Evolutionary conservation across 306 rosid species (phyloP), one percentile per base, ranked within the genome.

Genomic region (Medicago arabica): DNA sequence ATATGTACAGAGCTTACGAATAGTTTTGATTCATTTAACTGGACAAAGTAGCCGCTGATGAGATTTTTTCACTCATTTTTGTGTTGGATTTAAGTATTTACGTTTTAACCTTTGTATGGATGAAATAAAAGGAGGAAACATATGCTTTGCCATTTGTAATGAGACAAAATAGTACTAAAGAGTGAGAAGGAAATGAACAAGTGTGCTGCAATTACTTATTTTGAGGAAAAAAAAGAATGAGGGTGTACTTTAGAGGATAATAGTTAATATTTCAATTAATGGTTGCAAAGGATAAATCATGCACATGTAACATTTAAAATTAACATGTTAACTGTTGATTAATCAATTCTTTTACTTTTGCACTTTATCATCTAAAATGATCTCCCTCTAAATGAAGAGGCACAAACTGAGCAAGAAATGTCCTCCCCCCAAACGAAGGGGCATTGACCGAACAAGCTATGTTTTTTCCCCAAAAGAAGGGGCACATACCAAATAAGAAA

Each of bases 11-110:
- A 31, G 16, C 57, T 14, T 53, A n/a, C 14, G 19, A 23, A 8
- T 75, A 11, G 34, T 36, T 70, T 81, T 60, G 21, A 66, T 80
- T 71, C 68, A 2, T 75, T 51, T 66, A 46, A 49, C 19, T n/a
- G 75, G 18, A 50, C 23, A 4, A 10, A 10, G 31, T 31, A 40
- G 55, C 6, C 7, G 9, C 11, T 40, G 39, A 67, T 19, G 36
- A 11, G 54, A 36, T 61, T 28, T 61, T 28, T 7, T 15, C 67
- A 14, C 67, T 1, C 21, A 28, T 34, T 14, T 61, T 28, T 61
- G 5, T 5, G 19, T 14, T 0, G 67, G n/a, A 61, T 61, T 59
- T 14, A 16, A 61, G 13, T 12, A 23, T 59, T 12, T 11, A 61
- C 43, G 15, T 61, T 61, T 61, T 61, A 28, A 15, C 43, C 19